Base-by-base conservation (phyloP, 805 yeast genomes). In the Saccharomycopsis vini region DNA sequence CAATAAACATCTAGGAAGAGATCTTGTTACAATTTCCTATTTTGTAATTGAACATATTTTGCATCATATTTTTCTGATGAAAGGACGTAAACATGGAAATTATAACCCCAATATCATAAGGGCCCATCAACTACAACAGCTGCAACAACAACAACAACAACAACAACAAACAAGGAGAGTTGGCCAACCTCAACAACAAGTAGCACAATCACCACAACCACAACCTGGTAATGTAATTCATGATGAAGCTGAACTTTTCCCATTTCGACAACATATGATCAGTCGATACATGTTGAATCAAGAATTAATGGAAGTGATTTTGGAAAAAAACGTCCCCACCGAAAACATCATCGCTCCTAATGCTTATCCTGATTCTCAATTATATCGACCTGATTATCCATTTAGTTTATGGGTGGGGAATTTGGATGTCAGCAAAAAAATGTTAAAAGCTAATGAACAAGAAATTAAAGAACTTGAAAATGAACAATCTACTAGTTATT, bases 191-290 rank as follows among this genome's bases (percentile, higher is more conserved):
- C 40, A 36, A 18, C 30, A 36, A n/a, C 44, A 32, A 15, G 36
- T 26, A 19, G 31, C 26, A 16, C 15, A 13, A 7, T 10, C 5
- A 7, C 20, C 19, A 15, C 22, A 13, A 19, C 38, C 38, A 10
- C 38, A 35, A n/a, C 26, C 38, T 7, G 21, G 38, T 16, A n/a
- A 19, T 23, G 10, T 28, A 4, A 4, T 35, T 10, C 78, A 73
- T 48, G 79, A 73, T 48, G 77, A 72, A 50, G 76, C 75, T 1
- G 79, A 73, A 50, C 66, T 73, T 39, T 67, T 73, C 54, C 65
- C 69, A 4, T 73, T 67, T 54, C 54, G 77, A 24, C 57, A 62
- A 2, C 74, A 70, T 39, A 73, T 75, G 1, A 57, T 68, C 18
- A 56, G 61, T 28, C 51, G 76, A 43, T 72, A 67, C 47, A 55